Conservation (phyloP, 2,329 filamentous ascomycete species). For the Aureobasidium melanogenum region DNA sequence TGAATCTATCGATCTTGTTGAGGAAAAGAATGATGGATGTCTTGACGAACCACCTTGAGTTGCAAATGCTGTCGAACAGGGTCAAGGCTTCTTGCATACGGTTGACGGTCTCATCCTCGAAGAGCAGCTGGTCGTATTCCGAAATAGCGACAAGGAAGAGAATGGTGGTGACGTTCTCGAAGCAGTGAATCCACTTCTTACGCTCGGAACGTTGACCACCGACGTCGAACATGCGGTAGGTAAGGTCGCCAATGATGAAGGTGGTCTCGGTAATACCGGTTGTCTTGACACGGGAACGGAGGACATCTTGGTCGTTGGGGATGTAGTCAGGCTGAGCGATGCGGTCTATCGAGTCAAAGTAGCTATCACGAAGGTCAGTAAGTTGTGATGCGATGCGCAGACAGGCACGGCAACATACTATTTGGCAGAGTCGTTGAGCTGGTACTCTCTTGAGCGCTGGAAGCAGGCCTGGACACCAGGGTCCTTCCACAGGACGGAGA, state of each 20-base stretch:
- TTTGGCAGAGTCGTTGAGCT: conserved; percentile 91
- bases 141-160: conserved; percentile 92
- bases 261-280: conserved; percentile 94
- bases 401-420: conserved; percentile 55
- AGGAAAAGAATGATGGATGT: conserved; percentile 44
- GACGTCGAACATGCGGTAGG: conserved; percentile 95
- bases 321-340: conserved; percentile 86
- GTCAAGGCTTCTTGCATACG: conserved; percentile 48
- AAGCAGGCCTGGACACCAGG: conserved; percentile 90
- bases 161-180: conserved; percentile 86
- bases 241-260: conserved; percentile 84
- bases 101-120: conserved; percentile 86
- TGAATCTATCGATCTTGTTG: conserved; percentile 51
- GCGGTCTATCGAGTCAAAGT: conserved; percentile 90
- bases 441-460: conserved; percentile 90
- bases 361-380: conserved; percentile 48
- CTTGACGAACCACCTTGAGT: conserved; percentile 44
- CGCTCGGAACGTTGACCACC: conserved; percentile 86
- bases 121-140: conserved; percentile 90
- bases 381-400: conserved; percentile 11
- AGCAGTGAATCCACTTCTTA: conserved; percentile 97
- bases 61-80: conserved; percentile 45
- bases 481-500: conserved; percentile 88
- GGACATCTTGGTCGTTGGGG: conserved; percentile 87
- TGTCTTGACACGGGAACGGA: conserved; percentile 80